Conservation (phyloP, 257 asterid genomes). For the Penstemon barbatus region DNA sequence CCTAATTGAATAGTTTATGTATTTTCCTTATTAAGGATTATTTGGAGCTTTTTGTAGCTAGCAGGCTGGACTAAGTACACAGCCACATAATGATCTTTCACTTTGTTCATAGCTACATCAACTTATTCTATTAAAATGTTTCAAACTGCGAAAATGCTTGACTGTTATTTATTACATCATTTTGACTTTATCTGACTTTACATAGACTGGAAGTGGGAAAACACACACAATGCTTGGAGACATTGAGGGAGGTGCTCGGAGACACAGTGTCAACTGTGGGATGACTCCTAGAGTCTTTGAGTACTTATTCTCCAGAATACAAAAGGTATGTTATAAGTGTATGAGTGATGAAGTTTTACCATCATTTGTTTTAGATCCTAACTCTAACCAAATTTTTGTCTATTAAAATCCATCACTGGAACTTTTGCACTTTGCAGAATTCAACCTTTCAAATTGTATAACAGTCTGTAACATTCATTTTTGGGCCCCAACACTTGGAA, state of each 20-base stretch:
- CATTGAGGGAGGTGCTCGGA: slow-evolving; percentile 88
- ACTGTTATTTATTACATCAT: neutral
- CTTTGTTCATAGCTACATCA: neutral
- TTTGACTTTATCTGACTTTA: slow-evolving; percentile 8
- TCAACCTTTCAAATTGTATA: neutral
- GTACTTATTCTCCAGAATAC: slow-evolving; percentile 89
- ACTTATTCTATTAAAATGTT: slow-evolving; percentile 15
- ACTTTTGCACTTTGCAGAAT: neutral
- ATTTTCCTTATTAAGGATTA: neutral
- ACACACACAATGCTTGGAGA: slow-evolving; percentile 99
- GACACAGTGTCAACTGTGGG: slow-evolving; percentile 94
- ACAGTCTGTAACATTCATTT: neutral
- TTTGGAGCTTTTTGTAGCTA: neutral
- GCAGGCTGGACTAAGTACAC: neutral
- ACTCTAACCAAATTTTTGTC: neutral
- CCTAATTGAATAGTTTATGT: neutral
- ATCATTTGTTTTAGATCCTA: neutral
- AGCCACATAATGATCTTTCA: neutral
- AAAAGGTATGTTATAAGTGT: slow-evolving; percentile 54
- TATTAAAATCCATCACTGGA: neutral
- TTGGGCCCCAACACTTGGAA: neutral
- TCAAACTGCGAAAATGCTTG: neutral
- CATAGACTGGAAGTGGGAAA: slow-evolving; percentile 97
- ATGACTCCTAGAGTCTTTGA: slow-evolving; percentile 98
- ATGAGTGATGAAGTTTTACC: slow-evolving; percentile 1